phyloP scores from a whole-genome alignment of 495 filamentous ascomycete species.

The Penicillium salamii region DNA sequence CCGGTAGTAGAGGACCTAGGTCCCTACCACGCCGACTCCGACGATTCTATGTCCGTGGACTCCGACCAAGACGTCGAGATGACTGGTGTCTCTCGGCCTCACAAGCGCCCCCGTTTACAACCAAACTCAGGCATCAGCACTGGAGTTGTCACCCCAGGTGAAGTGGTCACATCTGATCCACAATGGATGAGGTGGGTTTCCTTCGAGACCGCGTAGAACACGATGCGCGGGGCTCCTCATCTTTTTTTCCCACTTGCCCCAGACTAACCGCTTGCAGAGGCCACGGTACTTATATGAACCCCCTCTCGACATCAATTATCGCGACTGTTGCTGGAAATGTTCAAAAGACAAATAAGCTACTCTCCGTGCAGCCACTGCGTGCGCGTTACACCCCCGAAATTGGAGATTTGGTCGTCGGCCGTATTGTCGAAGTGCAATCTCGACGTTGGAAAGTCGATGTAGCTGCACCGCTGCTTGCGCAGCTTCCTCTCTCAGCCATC shows the following conservation, averaged over 20 bases:
- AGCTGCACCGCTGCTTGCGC: constrained; percentile 74
- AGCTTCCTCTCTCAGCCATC: constrained; percentile 80
- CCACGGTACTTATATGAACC: constrained; percentile 73
- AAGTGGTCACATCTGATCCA: constrained; percentile 81
- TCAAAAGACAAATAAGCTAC: constrained; percentile 90
- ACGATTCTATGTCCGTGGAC: constrained; percentile 51
- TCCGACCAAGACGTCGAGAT: constrained; percentile 64
- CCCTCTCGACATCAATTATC: constrained; percentile 63
- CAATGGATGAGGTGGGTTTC: constrained; percentile 87
- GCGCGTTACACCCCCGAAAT: constrained; percentile 96
- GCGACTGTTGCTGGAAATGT: constrained; percentile 86
- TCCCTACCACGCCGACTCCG: constrained; percentile 27
- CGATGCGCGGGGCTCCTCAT: constrained; percentile 1
- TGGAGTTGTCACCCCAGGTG: constrained; percentile 81
- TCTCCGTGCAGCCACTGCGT: constrained; percentile 82
- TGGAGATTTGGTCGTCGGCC: constrained; percentile 89
- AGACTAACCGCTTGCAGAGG: constrained; percentile 49
- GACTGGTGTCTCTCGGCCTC: constrained; percentile 33
- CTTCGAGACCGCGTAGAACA: background rate
- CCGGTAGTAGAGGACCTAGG: constrained; percentile 49
- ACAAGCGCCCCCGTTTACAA: constrained; percentile 38
- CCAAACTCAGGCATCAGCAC: constrained; percentile 27
- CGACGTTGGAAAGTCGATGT: constrained; percentile 94
- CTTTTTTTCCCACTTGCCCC: background rate
- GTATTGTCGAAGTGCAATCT: constrained; percentile 87